Evolutionary conservation across 2,329 filamentous ascomycete genomes (phyloP).

Genomic region (Epichloe scottii): DNA sequence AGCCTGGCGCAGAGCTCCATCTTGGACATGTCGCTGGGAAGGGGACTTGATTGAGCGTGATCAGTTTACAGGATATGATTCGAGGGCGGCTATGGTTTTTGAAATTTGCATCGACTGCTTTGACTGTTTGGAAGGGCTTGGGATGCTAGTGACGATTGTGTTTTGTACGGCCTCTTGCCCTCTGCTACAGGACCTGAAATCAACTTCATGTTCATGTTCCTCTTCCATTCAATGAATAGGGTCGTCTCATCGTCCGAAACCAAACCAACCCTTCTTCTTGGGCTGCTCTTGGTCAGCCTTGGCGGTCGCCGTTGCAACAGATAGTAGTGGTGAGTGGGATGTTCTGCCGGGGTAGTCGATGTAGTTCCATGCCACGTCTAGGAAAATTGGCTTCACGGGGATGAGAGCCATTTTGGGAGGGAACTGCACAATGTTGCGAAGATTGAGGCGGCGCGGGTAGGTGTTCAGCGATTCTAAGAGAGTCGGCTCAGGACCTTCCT

Average conservation of each 20-base stretch:
- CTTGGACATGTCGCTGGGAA: too few species aligned
- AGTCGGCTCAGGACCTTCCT: constrained; percentile 27
- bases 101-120: too few species aligned
- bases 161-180: too few species aligned
- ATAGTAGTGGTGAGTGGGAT: neutral
- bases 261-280: constrained; percentile 67
- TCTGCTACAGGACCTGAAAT: too few species aligned
- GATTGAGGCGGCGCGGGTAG: constrained; percentile 63
- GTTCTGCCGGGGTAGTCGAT: constrained; percentile 71
- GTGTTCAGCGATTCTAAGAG: constrained; percentile 63
- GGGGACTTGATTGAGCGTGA: too few species aligned
- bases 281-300: constrained; percentile 20
- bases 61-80: too few species aligned
- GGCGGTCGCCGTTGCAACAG: constrained; percentile 21
- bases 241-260: constrained; percentile 43
- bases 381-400: constrained; percentile 88
- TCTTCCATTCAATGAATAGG: neutral
- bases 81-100: too few species aligned
- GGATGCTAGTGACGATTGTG: too few species aligned
- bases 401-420: constrained; percentile 73
- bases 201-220: neutral
- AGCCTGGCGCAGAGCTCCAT: too few species aligned
- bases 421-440: constrained; percentile 73
- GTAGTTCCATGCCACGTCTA: constrained; percentile 96
- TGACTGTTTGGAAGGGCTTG: too few species aligned